Base-by-base conservation (phyloP, 148 eudicot species). In the Suaeda aralocaspica region DNA sequence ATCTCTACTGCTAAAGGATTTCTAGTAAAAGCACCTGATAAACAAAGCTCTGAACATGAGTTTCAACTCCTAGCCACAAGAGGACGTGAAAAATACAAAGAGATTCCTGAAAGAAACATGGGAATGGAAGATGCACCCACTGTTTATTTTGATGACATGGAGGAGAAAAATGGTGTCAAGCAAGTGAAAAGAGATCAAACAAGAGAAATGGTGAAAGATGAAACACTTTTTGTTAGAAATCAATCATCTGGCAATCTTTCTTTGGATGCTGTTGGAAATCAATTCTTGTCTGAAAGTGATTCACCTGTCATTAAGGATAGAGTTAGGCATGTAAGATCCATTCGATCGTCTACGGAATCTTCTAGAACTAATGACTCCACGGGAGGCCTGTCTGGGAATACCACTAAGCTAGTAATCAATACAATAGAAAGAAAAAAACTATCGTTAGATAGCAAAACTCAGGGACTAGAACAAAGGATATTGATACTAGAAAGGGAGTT, bases 401-500 rank as follows among this genome's bases (percentile, higher is more conserved):
- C 55, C 26, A 81, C 64, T 57, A 82, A 72, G 53, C 83, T 72
- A 62, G 85, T 78, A n/a, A 48, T 58, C 25, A 84, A 81, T 75
- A 65, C 71, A 51, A 70, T 74, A 59, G 89, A 80, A 50, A 81
- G 80, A 70, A 72, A 74, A 68, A 83, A 45, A 72, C 60, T 57
- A 24, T 42, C 77, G 63, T 75, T 83, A 16, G 77, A 90, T 31
- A 66, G 71, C 67, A 87, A 81, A 79, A 52, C 85, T 42, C 74
- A 82, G 75, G 84, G 79, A 67, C 76, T 89, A 72, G 92, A 89
- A 74, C 80, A 70, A 25, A 84, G 86, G 82, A 79, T 91, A 66
- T 79, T 76, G 74, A 77, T 72, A 77, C 81, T 91, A 24, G 97
- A 95, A 80, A 88, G 83, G 50, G 99, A 95, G 65, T 76, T 95